Evolutionary conservation across 78 protist genomes (phyloP), one percentile per base, ranked within the genome.

Genomic region (slime mould (Dictyostelium discoideum)): DNA sequence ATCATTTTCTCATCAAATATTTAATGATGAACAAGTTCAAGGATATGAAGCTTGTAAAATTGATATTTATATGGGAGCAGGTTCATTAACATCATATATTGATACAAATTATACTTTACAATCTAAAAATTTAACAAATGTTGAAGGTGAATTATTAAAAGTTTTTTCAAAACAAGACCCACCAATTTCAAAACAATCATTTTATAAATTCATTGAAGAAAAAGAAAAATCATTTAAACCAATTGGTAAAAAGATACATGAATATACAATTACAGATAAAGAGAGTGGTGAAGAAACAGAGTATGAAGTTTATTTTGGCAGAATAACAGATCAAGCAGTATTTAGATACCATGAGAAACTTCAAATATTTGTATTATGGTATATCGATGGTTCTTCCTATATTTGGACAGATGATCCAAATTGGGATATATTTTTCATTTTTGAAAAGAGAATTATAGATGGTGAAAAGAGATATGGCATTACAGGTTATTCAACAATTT

Each of bases 281-380:
- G 88, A 90, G 18, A 90, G 77, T 9, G 88, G 88, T 40, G 63
- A 82, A 65, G 95, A 90, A 39, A 82, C 48, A 37, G n/a, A 42
- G 22, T 90, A 22, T 82, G 95, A 90, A 60, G 16, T 90, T 22
- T 90, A 90, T 50, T 90, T 46, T 83, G 95, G 95, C 29, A 82
- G 78, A 14, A 82, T 90, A 1, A 39, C 88, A 67, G 95, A 90
- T 73, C 83, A 83, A 77, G 46, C 9, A 0, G 54, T 90, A 4
- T 57, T 57, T 8, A 80, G 88, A 72, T 90, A 90, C 54, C 95
- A 90, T 24, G 88, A 90, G 9, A 82, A 29, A 90, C 26, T 77
- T 24, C 95, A 90, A 72, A 39, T 90, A 9, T 82, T 90, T 48
- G 87, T 67, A 37, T 29, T 90, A 20, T 90, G 94, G 95, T 90